Conservation (phyloP, 2,329 filamentous ascomycete species). For the Aaosphaeria arxii region DNA sequence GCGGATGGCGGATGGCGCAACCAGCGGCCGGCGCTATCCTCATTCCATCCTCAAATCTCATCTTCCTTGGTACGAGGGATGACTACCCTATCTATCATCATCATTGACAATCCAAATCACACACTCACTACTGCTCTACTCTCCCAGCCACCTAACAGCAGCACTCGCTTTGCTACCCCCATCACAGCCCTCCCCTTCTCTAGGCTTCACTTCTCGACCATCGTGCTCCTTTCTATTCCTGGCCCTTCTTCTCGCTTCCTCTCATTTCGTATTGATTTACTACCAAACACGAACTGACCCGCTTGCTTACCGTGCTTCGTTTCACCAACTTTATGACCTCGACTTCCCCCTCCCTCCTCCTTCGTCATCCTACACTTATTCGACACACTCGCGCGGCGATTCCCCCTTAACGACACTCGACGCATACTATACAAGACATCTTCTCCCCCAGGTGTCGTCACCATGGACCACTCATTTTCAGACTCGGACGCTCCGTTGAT, state of each 20-base stretch:
- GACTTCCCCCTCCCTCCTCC: not conserved
- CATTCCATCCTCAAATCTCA: no score
- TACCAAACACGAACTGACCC: slow-evolving; percentile 5
- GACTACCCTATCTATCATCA: not conserved
- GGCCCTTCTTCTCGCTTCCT: slow-evolving; percentile 4
- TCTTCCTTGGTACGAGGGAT: no score
- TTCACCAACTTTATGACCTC: slow-evolving; percentile 8
- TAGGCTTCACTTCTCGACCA: slow-evolving; percentile 13
- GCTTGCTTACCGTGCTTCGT: slow-evolving; percentile 7
- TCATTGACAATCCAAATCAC: not conserved
- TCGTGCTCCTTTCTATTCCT: slow-evolving; percentile 7
- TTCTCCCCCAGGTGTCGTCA: slow-evolving; percentile 1
- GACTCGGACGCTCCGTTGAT: slow-evolving; percentile 28
- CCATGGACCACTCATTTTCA: slow-evolving; percentile 26
- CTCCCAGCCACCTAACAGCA: not conserved
- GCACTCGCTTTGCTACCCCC: not conserved
- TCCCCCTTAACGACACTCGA: not conserved
- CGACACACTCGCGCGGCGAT: slow-evolving; percentile 3
- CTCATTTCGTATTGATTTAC: not conserved
- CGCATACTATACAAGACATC: not conserved
- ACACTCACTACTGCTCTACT: not conserved
- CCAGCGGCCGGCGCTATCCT: no score
- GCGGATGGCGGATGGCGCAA: no score
- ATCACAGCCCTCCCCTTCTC: slow-evolving; percentile 1
- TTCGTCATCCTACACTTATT: slow-evolving; percentile 2